Conservation (phyloP, 176 grass and related monocot species). For the Juncus inflexus region DNA sequence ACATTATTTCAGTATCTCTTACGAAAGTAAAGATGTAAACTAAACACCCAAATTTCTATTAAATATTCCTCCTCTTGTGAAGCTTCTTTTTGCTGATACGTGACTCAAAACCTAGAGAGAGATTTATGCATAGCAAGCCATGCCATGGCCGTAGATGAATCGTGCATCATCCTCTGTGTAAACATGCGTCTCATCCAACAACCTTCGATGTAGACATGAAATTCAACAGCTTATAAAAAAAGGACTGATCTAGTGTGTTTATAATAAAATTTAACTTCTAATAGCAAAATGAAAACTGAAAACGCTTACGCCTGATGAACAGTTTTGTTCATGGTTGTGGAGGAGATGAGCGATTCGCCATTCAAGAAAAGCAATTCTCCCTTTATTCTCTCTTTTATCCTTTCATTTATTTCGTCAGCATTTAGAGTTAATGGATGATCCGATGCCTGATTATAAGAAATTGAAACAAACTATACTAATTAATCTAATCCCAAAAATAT, state of each 20-base stretch:
- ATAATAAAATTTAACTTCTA: background rate
- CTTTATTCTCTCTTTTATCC: slow-evolving; percentile 39
- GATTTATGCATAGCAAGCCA: slow-evolving; percentile 12
- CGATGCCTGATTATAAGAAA: slow-evolving; percentile 42
- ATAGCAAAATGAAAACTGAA: no score
- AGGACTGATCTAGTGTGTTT: background rate
- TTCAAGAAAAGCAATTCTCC: slow-evolving; percentile 59
- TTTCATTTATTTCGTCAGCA: slow-evolving; percentile 50
- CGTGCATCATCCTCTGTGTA: slow-evolving; percentile 69
- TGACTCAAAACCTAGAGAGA: background rate
- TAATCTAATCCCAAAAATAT: background rate
- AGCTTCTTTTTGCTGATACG: no score
- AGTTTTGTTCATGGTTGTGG: slow-evolving; percentile 75
- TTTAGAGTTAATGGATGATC: slow-evolving; percentile 59
- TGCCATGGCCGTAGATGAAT: slow-evolving; percentile 75
- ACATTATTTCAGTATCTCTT: background rate
- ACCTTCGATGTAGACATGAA: slow-evolving; percentile 23
- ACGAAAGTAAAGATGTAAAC: background rate
- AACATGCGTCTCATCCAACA: slow-evolving; percentile 72
- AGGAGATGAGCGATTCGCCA: slow-evolving; percentile 53
- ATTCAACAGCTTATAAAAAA: background rate
- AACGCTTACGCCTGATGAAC: slow-evolving; percentile 52
- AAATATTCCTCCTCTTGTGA: background rate
- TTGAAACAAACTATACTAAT: background rate
- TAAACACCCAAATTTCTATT: background rate